Base-by-base conservation (phyloP, 495 filamentous ascomycete species). In the Hypoxylon lenormandii region DNA sequence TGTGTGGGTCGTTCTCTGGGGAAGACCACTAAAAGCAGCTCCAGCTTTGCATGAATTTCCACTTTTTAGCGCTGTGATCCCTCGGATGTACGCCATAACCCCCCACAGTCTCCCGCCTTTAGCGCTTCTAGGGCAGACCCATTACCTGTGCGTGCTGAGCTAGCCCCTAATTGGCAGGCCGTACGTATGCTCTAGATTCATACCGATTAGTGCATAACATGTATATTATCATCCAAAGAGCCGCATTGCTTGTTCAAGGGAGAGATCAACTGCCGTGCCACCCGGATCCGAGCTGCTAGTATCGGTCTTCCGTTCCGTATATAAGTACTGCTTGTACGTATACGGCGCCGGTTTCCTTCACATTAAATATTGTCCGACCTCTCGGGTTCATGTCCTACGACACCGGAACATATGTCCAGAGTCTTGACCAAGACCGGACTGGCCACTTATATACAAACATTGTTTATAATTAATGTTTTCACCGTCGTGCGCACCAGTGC, bases 51-150 rank as follows among this genome's bases (percentile, higher is more conserved):
- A 16, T 55, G 54, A 49, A 56, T 54, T 53, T 43, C 40, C 55
- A 48, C 49, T 21, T 45, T 52, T 67, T 59, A 61, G 64, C 45
- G 64, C 64, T 61, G 11, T 48, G 36, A 48, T 49, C 23, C 55
- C 55, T 46, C 49, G 38, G 49, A 21, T 42, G 60, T 38, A 46
- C 52, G 53, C 65, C 33, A 50, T 36, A 46, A 42, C 5, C 2
- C 47, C 38, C 65, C 30, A 38, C 37, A 49, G 3, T n/a, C 33
- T 64, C 49, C 66, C 66, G 66, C 49, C 38, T 30, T 70, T 70
- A 60, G 66, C 66, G 66, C 30, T 33, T 33, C 60, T 55, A 15
- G 16, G 26, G 23, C 23, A 26, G 23, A 26, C 5, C 23, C 5
- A 5, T 26, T 26, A 26, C 40, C 38, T n/a, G 12, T 16, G 38